Percentiles rank a stretch among this genome's conserved stretches.
Evolutionary conservation across 2,329 filamentous ascomycete species (phyloP).

Genomic region (Colletotrichum eremochloae): DNA sequence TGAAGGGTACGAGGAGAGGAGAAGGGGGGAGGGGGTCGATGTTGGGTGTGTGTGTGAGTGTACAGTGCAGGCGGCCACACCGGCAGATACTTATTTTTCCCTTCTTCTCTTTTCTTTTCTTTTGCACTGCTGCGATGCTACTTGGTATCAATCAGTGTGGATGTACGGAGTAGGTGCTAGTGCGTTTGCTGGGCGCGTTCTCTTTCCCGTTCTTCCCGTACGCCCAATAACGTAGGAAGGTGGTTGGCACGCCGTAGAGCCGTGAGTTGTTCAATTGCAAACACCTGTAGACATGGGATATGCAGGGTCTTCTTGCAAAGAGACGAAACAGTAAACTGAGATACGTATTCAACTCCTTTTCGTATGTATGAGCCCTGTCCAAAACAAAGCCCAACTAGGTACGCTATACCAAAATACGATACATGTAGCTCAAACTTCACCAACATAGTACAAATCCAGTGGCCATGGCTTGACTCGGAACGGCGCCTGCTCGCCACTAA

Average conservation of each 20-base stretch:
- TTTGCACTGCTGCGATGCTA: constrained; percentile 7
- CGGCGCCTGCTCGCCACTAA: constrained; percentile 26
- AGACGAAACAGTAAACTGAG: background rate
- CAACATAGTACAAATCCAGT: background rate
- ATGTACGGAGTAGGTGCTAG: background rate
- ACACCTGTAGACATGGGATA: constrained; percentile 29
- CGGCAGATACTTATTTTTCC: background rate
- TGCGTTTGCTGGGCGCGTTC: background rate
- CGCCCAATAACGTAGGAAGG: background rate
- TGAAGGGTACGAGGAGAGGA: constrained; percentile 23
- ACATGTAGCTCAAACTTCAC: constrained; percentile 33
- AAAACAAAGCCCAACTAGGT: background rate
- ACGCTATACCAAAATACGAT: constrained; percentile 22
- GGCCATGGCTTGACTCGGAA: constrained; percentile 34
- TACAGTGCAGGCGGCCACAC: background rate
- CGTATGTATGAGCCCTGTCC: background rate
- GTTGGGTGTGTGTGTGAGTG: background rate
- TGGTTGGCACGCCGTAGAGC: constrained; percentile 1
- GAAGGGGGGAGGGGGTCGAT: background rate
- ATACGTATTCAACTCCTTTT: constrained; percentile 3
- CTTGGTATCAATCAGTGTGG: background rate
- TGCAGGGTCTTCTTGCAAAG: constrained; percentile 37
- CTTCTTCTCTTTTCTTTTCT: background rate
- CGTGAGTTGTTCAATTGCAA: constrained; percentile 21
- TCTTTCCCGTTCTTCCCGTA: background rate